Evolutionary conservation across 2,329 filamentous ascomycete genomes (phyloP), one percentile per base, ranked within the genome.

Genomic region (Claviceps quebecensis): DNA sequence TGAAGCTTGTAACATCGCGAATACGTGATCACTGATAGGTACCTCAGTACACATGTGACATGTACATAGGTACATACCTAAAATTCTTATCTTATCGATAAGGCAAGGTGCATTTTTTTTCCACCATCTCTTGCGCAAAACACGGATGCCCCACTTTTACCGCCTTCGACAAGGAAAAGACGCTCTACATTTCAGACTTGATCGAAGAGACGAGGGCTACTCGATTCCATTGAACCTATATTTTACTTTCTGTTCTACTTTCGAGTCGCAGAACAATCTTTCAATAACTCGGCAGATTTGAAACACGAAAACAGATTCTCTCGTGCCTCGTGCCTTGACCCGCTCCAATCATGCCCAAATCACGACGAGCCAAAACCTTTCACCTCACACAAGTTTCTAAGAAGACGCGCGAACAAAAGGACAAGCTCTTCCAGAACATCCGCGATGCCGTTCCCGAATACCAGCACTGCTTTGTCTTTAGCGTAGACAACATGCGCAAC

Each of bases 401-500:
- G 76, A 97, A 96, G 76, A 84, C 81, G 56, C 84, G 86, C 70
- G 94, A 95, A 74, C 86, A 96, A 69, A 90, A 90, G 69, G 80
- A 90, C 64, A 83, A 84, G 64, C 84, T 97, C 56, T 95, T 91
- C 72, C 76, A 84, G 69, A 88, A 87, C 68, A 85, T 98, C 57
- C 88, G 89, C 68, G 84, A 90, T 66, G 83, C 83, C 63, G 77
- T 94, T 54, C 84, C 89, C 65, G 74, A 87, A 63, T 95, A 91
- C 76, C 80, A 89, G 69, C 82, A 91, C 75, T 86, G 91, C 72
- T 94, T 94, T 71, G 87, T 96, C 65, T 95, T 98, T 68, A 79
- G 80, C 63, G 84, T 98, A 60, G 87, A 95, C 66, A 96, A 97
- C 75, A 95, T 95, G 88, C 88, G 93, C 67, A 98, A 98, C 74